phyloP scores from a whole-genome alignment of 2,329 filamentous ascomycete genomes.

The Gnomoniopsis smithogilvyi region DNA sequence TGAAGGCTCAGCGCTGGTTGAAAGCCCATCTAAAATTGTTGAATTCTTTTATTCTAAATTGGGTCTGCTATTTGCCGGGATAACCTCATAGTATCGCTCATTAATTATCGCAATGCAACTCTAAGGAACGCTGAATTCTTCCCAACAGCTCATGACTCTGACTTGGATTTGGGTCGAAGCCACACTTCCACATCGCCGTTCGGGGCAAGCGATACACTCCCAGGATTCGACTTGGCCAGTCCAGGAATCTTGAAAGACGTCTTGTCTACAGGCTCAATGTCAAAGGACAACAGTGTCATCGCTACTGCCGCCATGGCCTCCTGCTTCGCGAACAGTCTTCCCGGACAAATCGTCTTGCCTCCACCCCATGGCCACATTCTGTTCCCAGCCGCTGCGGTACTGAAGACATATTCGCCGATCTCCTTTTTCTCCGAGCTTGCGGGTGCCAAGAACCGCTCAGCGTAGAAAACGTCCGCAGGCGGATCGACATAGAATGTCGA shows the following conservation, averaged over 20 bases:
- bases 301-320: background rate
- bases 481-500: background rate
- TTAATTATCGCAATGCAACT: too few species aligned
- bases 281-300: background rate
- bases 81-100: too few species aligned
- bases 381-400: background rate
- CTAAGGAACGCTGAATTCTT: too few species aligned
- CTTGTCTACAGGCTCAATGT: background rate
- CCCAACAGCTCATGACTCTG: conserved; percentile 20
- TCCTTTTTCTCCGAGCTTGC: background rate
- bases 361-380: conserved; percentile 1
- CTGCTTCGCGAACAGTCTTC: background rate
- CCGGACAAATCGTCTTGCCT: background rate
- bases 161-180: background rate
- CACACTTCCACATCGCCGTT: background rate
- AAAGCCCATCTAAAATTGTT: too few species aligned
- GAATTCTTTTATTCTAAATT: too few species aligned
- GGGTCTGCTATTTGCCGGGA: too few species aligned
- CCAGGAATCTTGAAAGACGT: background rate
- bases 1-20: too few species aligned
- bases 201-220: background rate
- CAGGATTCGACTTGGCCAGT: background rate
- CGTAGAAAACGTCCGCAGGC: background rate
- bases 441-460: background rate
- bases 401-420: background rate